Percentiles rank a stretch among this genome's conserved stretches.
phyloP scores from a whole-genome alignment of 257 asterid genomes.

The Cruciata laevipes region DNA sequence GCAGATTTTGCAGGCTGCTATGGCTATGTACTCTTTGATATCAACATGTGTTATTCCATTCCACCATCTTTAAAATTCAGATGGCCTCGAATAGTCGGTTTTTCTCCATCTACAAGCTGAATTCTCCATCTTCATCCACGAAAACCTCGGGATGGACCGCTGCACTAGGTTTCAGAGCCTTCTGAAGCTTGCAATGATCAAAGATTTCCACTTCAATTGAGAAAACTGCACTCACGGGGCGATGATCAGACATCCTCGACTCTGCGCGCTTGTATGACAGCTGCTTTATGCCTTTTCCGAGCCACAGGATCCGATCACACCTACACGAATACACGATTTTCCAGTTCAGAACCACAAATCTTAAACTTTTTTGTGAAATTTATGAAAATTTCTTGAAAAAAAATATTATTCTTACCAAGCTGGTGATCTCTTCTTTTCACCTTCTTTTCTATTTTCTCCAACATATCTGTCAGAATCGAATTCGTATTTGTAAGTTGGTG shows the following conservation, averaged over 20 bases:
- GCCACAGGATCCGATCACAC: constrained; percentile 94
- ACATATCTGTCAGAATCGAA: constrained; percentile 61
- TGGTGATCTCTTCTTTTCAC: constrained; percentile 88
- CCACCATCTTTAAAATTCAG: neutral
- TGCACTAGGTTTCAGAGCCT: constrained; percentile 67
- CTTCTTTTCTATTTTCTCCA: constrained; percentile 64
- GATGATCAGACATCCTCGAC: constrained; percentile 67
- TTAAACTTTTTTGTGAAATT: neutral
- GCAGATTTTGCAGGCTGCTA: neutral
- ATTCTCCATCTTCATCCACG: constrained; percentile 28
- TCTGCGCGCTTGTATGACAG: constrained; percentile 57
- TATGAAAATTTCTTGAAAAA: too few relatives aligned
- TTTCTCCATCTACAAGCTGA: constrained; percentile 7
- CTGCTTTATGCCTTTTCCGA: constrained; percentile 84
- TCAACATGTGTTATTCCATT: neutral
- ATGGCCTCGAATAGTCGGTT: neutral
- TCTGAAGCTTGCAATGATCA: constrained; percentile 68
- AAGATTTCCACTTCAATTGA: constrained; percentile 70
- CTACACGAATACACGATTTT: constrained; percentile 25
- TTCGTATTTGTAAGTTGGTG: constrained; percentile 90
- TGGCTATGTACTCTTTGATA: neutral
- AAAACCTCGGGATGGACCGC: constrained; percentile 56
- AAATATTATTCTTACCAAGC: constrained; percentile 56
- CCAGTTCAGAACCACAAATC: neutral
- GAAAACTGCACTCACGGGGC: constrained; percentile 74